Percentiles rank a stretch among this genome's conserved stretches.
Conservation (phyloP, 73 alveolate species). For the Tetrahymena thermophila region DNA sequence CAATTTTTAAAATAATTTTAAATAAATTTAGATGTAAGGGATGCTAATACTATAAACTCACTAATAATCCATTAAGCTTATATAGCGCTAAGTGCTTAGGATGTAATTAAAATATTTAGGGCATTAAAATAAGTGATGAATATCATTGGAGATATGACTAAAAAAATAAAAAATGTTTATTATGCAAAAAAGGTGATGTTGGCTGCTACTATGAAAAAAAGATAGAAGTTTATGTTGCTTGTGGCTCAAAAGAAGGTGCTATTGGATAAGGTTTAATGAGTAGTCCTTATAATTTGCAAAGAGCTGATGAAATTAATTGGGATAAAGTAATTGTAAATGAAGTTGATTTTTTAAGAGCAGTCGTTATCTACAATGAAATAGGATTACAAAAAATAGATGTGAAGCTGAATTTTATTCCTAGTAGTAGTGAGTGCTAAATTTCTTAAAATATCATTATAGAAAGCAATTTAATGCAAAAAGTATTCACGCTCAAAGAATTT, state of each 20-base stretch:
- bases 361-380: background rate
- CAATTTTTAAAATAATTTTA: too few species aligned
- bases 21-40: background rate
- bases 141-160: background rate
- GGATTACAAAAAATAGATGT: background rate
- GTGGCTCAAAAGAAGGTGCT: background rate
- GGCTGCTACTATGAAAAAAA: background rate
- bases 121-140: background rate
- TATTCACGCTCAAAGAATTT: background rate
- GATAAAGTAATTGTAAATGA: background rate
- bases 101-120: background rate
- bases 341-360: background rate
- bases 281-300: background rate
- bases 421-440: background rate
- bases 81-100: background rate
- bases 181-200: background rate
- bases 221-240: background rate
- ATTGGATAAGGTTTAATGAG: background rate
- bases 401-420: background rate
- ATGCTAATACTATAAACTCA: background rate
- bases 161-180: background rate
- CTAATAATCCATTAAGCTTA: background rate
- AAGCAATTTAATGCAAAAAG: background rate
- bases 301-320: background rate
- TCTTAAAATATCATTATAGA: background rate